phyloP scores from a whole-genome alignment of 108 stramenopile genomes.

The Skeletonema menzelii region DNA sequence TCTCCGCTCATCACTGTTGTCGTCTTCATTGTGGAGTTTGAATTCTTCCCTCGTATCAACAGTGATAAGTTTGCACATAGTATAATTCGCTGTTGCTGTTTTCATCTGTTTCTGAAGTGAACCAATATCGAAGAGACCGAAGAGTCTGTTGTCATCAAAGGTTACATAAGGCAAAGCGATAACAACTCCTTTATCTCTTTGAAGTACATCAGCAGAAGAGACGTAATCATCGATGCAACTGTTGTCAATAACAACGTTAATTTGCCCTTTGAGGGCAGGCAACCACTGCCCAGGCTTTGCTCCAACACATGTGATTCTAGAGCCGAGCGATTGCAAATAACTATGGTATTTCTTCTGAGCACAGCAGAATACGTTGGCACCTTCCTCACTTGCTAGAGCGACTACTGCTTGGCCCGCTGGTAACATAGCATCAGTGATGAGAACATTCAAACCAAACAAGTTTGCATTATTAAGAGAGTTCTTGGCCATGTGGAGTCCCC shows the following conservation, averaged over 20 bases:
- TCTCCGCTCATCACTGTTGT: background rate
- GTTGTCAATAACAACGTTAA: conserved; percentile 72
- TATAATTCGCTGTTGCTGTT: conserved; percentile 42
- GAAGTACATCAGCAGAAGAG: conserved; percentile 47
- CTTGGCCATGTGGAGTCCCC: conserved; percentile 63
- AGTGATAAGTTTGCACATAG: conserved; percentile 46
- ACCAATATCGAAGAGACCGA: conserved; percentile 44
- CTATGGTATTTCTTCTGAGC: conserved; percentile 53
- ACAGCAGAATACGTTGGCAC: conserved; percentile 58
- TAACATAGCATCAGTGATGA: conserved; percentile 67
- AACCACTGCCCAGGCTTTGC: conserved; percentile 60
- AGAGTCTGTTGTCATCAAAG: conserved; percentile 25
- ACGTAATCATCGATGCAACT: conserved; percentile 45
- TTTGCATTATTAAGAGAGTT: conserved; percentile 10
- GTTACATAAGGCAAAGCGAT: conserved; percentile 42
- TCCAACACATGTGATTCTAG: conserved; percentile 33
- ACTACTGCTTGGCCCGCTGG: conserved; percentile 61
- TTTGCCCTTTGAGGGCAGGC: conserved; percentile 43
- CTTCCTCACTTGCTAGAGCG: conserved; percentile 54
- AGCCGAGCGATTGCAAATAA: conserved; percentile 46
- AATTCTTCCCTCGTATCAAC: conserved; percentile 50
- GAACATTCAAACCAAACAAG: conserved; percentile 56
- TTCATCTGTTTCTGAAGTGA: conserved; percentile 44
- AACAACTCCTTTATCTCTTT: conserved; percentile 45
- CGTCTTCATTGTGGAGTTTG: conserved; percentile 20